phyloP scores from a whole-genome alignment of 2,329 filamentous ascomycete genomes.

The Dothistroma septosporum region DNA sequence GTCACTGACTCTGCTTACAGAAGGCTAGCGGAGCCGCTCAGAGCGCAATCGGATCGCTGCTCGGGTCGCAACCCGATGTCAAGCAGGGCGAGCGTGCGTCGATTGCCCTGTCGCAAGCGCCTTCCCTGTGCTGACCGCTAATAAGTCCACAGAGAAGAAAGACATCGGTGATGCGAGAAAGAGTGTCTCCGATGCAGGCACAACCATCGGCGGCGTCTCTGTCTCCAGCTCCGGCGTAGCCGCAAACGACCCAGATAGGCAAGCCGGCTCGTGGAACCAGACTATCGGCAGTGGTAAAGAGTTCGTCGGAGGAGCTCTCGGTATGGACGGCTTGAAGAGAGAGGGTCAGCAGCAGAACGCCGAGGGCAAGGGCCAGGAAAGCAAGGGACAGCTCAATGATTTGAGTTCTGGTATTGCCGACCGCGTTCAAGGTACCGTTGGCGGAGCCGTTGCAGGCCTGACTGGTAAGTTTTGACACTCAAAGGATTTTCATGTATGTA shows the following conservation, averaged over 20 bases:
- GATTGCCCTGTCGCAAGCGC: background rate
- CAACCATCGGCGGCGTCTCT: slow-evolving; percentile 68
- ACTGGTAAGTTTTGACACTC: slow-evolving; percentile 51
- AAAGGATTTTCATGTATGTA: too few species aligned
- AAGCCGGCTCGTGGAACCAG: slow-evolving; percentile 76
- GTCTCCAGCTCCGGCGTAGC: slow-evolving; percentile 66
- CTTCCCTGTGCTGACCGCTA: background rate
- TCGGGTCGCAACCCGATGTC: slow-evolving; percentile 67
- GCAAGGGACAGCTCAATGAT: slow-evolving; percentile 75
- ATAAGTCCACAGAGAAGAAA: slow-evolving; percentile 53
- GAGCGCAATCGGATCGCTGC: slow-evolving; percentile 65
- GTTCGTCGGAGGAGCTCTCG: slow-evolving; percentile 67
- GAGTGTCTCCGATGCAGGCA: slow-evolving; percentile 68
- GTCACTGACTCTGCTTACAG: slow-evolving; percentile 41
- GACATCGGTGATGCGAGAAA: slow-evolving; percentile 63
- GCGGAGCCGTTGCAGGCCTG: slow-evolving; percentile 65
- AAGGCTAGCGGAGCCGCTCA: slow-evolving; percentile 66
- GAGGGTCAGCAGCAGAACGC: slow-evolving; percentile 63
- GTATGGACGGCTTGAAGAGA: slow-evolving; percentile 70
- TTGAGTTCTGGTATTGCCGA: slow-evolving; percentile 58
- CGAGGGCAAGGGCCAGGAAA: slow-evolving; percentile 75
- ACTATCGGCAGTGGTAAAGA: slow-evolving; percentile 85
- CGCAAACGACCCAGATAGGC: slow-evolving; percentile 69
- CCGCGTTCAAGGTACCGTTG: slow-evolving; percentile 54
- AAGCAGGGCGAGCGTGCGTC: slow-evolving; percentile 35